Evolutionary conservation across 2,329 filamentous ascomycete species (phyloP).

Genomic region (Stenocarpella maydis): DNA sequence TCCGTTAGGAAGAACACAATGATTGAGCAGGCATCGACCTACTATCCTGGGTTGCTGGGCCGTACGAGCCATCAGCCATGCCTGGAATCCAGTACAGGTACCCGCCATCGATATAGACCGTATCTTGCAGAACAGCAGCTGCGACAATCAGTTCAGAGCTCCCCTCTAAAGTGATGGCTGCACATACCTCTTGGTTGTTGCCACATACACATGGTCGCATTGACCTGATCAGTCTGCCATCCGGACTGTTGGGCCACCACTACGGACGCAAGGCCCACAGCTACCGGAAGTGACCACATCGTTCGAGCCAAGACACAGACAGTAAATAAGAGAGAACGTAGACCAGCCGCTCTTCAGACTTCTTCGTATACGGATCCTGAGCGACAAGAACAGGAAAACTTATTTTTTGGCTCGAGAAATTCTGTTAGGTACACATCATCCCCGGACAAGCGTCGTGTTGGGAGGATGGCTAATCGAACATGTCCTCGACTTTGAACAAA

Average conservation of each 20-base stretch:
- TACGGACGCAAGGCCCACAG: conserved; percentile 41
- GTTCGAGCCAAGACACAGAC: conserved; percentile 43
- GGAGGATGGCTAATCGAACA: conserved; percentile 8
- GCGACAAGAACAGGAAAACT: neutral
- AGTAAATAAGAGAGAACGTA: conserved; percentile 19
- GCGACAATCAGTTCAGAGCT: conserved; percentile 38
- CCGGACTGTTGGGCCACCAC: conserved; percentile 52
- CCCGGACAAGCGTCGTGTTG: neutral
- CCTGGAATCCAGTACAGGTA: conserved; percentile 61
- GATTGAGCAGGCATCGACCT: conserved; percentile 38
- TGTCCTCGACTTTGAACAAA: conserved; percentile 7
- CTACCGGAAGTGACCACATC: conserved; percentile 42
- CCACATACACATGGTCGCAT: conserved; percentile 69
- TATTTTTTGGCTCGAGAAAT: neutral
- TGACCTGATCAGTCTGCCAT: conserved; percentile 63
- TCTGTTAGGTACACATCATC: conserved; percentile 10
- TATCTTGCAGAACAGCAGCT: conserved; percentile 68
- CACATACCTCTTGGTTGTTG: conserved; percentile 51
- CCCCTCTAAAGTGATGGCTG: neutral
- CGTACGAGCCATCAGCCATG: conserved; percentile 53
- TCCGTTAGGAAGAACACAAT: neutral
- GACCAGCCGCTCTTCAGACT: conserved; percentile 21
- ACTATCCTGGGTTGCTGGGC: conserved; percentile 50
- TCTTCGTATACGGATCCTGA: neutral
- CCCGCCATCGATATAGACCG: conserved; percentile 72